A percentile compares a stretch with the other conserved stretches of the same genome.
Conservation (phyloP, 2,329 filamentous ascomycete genomes). For the Phaeosphaeria sp. region DNA sequence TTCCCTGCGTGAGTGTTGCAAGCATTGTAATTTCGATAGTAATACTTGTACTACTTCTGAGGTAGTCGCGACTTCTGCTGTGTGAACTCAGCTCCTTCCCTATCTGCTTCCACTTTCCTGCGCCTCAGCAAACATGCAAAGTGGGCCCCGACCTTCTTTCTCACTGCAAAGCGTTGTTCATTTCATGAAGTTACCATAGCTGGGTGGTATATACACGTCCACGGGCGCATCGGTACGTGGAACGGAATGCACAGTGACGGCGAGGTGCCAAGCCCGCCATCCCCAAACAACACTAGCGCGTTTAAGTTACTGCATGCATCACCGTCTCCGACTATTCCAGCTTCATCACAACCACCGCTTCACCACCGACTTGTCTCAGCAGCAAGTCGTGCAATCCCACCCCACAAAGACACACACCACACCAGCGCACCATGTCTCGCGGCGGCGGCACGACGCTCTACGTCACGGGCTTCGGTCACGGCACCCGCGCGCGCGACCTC, state of each 20-base stretch:
- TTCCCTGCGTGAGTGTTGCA: conserved; percentile 3
- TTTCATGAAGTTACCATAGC: no score
- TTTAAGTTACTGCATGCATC: not conserved
- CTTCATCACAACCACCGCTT: conserved; percentile 18
- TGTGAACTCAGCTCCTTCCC: no score
- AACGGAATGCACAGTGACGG: not conserved
- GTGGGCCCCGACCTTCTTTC: no score
- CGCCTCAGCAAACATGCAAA: no score
- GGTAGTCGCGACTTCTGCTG: no score
- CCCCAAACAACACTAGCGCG: not conserved
- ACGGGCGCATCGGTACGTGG: no score
- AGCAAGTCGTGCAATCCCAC: conserved; percentile 17
- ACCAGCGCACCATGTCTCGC: conserved; percentile 75
- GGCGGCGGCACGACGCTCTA: conserved; percentile 92
- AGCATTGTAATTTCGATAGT: not conserved
- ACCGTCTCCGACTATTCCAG: not conserved
- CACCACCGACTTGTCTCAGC: conserved; percentile 17
- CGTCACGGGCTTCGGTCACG: conserved; percentile 98
- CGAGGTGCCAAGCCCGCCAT: not conserved
- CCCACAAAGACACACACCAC: conserved; percentile 6
- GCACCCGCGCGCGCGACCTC: conserved; percentile 97
- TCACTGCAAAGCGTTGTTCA: no score
- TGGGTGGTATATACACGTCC: no score
- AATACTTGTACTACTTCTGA: no score
- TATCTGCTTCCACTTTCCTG: no score